Percentiles rank a stretch among this genome's conserved stretches.
Conservation (phyloP, 1,139 yeast genomes). For the Tardiomyces blankii region DNA sequence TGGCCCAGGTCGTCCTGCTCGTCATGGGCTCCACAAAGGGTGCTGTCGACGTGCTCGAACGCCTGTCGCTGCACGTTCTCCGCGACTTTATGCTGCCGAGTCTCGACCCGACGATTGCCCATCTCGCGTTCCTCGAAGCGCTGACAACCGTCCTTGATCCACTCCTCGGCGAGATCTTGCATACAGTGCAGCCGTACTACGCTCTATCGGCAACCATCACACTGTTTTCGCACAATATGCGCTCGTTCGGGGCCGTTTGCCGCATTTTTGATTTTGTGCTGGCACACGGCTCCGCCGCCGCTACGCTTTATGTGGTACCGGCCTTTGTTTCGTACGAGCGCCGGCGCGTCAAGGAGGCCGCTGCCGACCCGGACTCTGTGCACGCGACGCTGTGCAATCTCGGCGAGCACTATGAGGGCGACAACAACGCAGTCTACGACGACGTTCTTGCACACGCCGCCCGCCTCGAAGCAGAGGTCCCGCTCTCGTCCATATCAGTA, state of each 20-base stretch:
- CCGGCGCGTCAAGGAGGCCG: conserved; percentile 27
- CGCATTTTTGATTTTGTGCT: conserved; percentile 54
- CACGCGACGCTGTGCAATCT: conserved; percentile 20
- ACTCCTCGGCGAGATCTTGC: conserved; percentile 38
- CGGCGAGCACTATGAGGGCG: conserved; percentile 12
- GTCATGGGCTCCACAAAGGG: conserved; percentile 33
- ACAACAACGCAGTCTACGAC: conserved; percentile 6
- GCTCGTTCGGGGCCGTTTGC: conserved; percentile 38
- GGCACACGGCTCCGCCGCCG: conserved; percentile 34
- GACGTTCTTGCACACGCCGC: conserved; percentile 11
- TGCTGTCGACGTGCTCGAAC: conserved; percentile 38
- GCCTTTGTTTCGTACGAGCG: conserved; percentile 38
- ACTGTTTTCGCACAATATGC: conserved; percentile 63
- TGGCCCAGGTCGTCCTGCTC: conserved; percentile 58
- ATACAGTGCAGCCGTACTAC: conserved; percentile 41
- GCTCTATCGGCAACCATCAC: conserved; percentile 73
- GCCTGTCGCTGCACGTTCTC: conserved; percentile 49
- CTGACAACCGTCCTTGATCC: conserved; percentile 42
- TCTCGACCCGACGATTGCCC: conserved; percentile 53
- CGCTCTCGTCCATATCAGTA: conserved; percentile 10
- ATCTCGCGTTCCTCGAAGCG: conserved; percentile 54
- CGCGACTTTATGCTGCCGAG: conserved; percentile 80
- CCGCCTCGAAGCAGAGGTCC: conserved; percentile 12
- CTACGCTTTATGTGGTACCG: conserved; percentile 44
- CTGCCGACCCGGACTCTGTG: conserved; percentile 19